Percentiles rank a stretch among this genome's conserved stretches.
Conservation (phyloP, 2,329 filamentous ascomycete species). For the Fusarium penzigii region DNA sequence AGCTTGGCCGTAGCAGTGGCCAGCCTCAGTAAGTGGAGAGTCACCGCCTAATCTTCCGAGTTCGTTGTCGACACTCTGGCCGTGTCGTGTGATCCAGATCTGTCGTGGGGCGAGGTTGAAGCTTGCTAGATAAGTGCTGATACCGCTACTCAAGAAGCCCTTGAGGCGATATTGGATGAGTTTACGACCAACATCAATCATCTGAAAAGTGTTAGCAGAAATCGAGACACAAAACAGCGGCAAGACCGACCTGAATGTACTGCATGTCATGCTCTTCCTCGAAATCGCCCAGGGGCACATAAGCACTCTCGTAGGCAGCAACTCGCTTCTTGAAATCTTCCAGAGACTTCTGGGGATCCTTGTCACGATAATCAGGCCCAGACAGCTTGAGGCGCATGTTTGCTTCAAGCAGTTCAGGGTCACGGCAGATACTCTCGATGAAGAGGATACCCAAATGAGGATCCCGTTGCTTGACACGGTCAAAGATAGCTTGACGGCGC, state of each 20-base stretch:
- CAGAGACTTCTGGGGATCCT: slow-evolving; percentile 82
- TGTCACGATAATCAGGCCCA: slow-evolving; percentile 92
- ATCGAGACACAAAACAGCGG: not conserved
- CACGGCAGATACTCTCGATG: slow-evolving; percentile 90
- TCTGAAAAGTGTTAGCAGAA: slow-evolving; percentile 48
- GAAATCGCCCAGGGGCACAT: slow-evolving; percentile 84
- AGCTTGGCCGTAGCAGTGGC: slow-evolving; percentile 74
- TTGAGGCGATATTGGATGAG: slow-evolving; percentile 86
- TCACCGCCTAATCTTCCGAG: slow-evolving; percentile 89
- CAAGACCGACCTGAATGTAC: slow-evolving; percentile 70
- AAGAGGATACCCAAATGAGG: slow-evolving; percentile 91
- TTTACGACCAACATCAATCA: slow-evolving; percentile 97
- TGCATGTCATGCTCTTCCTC: slow-evolving; percentile 91
- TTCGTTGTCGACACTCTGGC: slow-evolving; percentile 86
- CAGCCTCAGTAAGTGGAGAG: slow-evolving; percentile 78
- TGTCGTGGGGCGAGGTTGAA: slow-evolving; percentile 95
- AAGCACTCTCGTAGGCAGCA: slow-evolving; percentile 89
- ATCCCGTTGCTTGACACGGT: slow-evolving; percentile 78
- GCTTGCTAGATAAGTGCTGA: slow-evolving; percentile 92
- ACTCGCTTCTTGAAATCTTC: slow-evolving; percentile 93
- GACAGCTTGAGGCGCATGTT: slow-evolving; percentile 98
- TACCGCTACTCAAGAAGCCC: slow-evolving; percentile 88
- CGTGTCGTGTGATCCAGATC: slow-evolving; percentile 97
- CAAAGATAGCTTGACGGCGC: slow-evolving; percentile 79
- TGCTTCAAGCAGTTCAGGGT: slow-evolving; percentile 81